phyloP scores from a whole-genome alignment of 495 filamentous ascomycete genomes.

The Penicillium ucsense region DNA sequence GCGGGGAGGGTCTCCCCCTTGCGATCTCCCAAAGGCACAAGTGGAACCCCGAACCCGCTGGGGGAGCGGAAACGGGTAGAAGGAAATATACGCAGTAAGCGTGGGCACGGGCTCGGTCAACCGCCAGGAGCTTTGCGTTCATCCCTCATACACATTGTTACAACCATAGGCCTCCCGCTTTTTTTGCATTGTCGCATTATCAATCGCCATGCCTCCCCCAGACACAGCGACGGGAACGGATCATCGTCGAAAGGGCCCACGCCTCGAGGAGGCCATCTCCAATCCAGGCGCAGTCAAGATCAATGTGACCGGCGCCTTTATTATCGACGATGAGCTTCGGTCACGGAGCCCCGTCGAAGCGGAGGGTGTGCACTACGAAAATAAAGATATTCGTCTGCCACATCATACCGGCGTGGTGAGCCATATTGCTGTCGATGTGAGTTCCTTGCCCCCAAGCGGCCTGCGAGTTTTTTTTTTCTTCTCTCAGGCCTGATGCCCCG shows the following conservation, averaged over 20 bases:
- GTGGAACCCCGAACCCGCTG: constrained; percentile 3
- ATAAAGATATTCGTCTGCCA: constrained; percentile 86
- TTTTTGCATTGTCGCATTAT: not conserved
- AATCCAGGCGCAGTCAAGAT: constrained; percentile 84
- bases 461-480: constrained; percentile 4
- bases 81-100: constrained; percentile 43
- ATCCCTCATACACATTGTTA: not conserved
- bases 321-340: constrained; percentile 71
- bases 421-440: constrained; percentile 92
- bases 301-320: constrained; percentile 92
- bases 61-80: constrained; percentile 23
- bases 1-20: too few species aligned
- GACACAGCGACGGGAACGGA: constrained; percentile 7
- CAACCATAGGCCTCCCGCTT: not conserved
- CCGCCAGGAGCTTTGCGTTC: not conserved
- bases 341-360: constrained; percentile 37
- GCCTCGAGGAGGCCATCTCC: constrained; percentile 59
- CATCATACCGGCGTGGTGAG: constrained; percentile 89
- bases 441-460: constrained; percentile 32
- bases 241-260: constrained; percentile 18
- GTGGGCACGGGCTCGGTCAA: constrained; percentile 25
- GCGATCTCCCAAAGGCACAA: not conserved
- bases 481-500: constrained; percentile 21
- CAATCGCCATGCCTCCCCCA: constrained; percentile 13
- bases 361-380: constrained; percentile 63